Evolutionary conservation across 1,284 basidiomycete genomes (phyloP).

Genomic region (Bjerkandera adusta): DNA sequence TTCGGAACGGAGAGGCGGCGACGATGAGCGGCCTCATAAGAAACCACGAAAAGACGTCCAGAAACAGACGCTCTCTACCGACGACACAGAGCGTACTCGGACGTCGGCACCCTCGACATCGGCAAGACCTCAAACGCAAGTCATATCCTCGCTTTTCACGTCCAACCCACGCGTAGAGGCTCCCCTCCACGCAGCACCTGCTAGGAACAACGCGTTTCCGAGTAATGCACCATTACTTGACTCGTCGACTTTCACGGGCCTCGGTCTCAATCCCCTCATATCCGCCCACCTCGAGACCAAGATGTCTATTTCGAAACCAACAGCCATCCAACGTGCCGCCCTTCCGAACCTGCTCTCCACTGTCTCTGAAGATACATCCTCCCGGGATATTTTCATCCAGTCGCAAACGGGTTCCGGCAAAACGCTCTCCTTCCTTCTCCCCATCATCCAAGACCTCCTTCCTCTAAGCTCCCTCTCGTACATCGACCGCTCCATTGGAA

Average conservation of each 20-base stretch:
- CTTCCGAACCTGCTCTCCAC: constrained; percentile 70
- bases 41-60: constrained; percentile 42
- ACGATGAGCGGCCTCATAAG: constrained; percentile 40
- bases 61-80: constrained; percentile 14
- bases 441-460: constrained; percentile 93
- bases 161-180: constrained; percentile 70
- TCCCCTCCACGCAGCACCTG: constrained; percentile 28
- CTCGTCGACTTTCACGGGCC: constrained; percentile 69
- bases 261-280: constrained; percentile 83
- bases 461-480: constrained; percentile 86
- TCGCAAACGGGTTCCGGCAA: constrained; percentile 99
- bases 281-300: constrained; percentile 78
- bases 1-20: constrained; percentile 8
- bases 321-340: constrained; percentile 85
- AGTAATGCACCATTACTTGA: constrained; percentile 84
- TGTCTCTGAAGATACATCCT: constrained; percentile 36
- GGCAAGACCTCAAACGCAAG: constrained; percentile 50
- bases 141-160: constrained; percentile 92
- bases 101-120: constrained; percentile 26
- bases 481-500: constrained; percentile 86
- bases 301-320: constrained; percentile 85
- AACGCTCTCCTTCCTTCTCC: constrained; percentile 92
- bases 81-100: constrained; percentile 16
- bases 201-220: constrained; percentile 45
- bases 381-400: constrained; percentile 90